phyloP scores from a whole-genome alignment of 805 yeast genomes.

The Saccharomycopsis selenospora region DNA sequence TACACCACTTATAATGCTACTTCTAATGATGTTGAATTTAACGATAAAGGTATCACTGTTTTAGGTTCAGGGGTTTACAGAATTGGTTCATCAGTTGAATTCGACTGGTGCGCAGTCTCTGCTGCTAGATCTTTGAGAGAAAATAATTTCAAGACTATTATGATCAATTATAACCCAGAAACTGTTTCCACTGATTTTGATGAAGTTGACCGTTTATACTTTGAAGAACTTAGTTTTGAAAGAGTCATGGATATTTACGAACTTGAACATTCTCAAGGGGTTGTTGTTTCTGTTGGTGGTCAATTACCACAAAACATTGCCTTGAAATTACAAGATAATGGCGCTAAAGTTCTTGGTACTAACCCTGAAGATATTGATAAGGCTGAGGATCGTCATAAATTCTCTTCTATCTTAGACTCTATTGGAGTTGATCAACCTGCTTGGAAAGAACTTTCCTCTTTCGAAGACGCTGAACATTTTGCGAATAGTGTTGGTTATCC shows the following conservation, averaged over 20 bases:
- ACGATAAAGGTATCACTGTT: constrained; percentile 89
- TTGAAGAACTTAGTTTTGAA: constrained; percentile 91
- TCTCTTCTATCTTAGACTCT: constrained; percentile 87
- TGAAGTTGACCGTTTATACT: constrained; percentile 95
- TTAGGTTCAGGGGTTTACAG: constrained; percentile 99
- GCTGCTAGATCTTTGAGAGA: constrained; percentile 92
- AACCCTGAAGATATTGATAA: constrained; percentile 90
- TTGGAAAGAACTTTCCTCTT: constrained; percentile 90
- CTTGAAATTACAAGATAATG: constrained; percentile 64
- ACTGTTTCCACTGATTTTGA: constrained; percentile 98
- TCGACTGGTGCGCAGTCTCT: constrained; percentile 99
- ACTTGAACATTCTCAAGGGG: constrained; percentile 82
- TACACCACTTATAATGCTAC: constrained; percentile 95
- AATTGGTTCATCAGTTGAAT: constrained; percentile 97
- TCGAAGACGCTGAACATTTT: constrained; percentile 76
- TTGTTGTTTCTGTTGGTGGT: constrained; percentile 95
- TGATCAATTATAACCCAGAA: constrained; percentile 98
- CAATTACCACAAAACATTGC: constrained; percentile 98
- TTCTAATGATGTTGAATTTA: constrained; percentile 72
- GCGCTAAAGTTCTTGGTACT: constrained; percentile 89
- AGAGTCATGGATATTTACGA: constrained; percentile 97
- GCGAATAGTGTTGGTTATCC: constrained; percentile 89
- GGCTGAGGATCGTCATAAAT: constrained; percentile 98
- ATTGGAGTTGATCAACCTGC: constrained; percentile 94
- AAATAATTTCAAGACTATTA: constrained; percentile 80